These are phyloP conservation scores for Trichoderma atrobrunneum DNA, from an alignment of 2,329 filamentous ascomycete genomes.

Conservation along the genomic window DNA sequence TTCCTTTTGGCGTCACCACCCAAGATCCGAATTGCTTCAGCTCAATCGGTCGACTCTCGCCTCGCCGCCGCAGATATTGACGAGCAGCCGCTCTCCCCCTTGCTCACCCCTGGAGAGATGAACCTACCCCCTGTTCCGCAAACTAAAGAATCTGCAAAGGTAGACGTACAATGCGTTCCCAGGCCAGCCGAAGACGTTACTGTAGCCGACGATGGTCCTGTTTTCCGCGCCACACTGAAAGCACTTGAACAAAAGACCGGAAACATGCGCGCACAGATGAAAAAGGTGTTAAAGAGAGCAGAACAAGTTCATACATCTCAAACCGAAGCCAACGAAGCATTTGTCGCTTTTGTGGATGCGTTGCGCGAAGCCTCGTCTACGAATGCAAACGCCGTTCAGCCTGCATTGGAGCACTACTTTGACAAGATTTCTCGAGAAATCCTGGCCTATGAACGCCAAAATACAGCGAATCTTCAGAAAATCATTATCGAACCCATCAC, in stretches of 20 bases:
- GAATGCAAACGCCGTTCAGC: slow-evolving; percentile 95
- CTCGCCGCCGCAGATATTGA: slow-evolving; percentile 57
- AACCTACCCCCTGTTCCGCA: slow-evolving; percentile 28
- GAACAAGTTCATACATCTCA: slow-evolving; percentile 82
- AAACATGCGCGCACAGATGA: slow-evolving; percentile 91
- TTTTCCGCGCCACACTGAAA: slow-evolving; percentile 96
- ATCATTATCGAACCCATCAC: slow-evolving; percentile 92
- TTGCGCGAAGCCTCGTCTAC: slow-evolving; percentile 83
- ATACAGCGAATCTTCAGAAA: slow-evolving; percentile 79
- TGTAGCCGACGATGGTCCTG: slow-evolving; percentile 83
- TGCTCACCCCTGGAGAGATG: slow-evolving; percentile 39
- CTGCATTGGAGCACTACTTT: slow-evolving; percentile 95
- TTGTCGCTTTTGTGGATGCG: slow-evolving; percentile 78
- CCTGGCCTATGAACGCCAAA: slow-evolving; percentile 78
- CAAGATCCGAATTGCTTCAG: slow-evolving; percentile 78
- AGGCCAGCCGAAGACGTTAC: slow-evolving; percentile 83
- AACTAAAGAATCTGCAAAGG: slow-evolving; percentile 61
- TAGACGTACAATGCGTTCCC: slow-evolving; percentile 77
- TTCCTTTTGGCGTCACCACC: slow-evolving; percentile 71
- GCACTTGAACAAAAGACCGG: slow-evolving; percentile 94
- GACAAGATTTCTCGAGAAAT: slow-evolving; percentile 95
- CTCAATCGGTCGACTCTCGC: slow-evolving; percentile 81
- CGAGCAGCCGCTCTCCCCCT: slow-evolving; percentile 58
- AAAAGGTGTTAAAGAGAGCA: slow-evolving; percentile 92
- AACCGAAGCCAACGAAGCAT: slow-evolving; percentile 78